Evolutionary conservation across 768 basidiomycete species (phyloP).

Genomic region (Melanogaster broomeanus): DNA sequence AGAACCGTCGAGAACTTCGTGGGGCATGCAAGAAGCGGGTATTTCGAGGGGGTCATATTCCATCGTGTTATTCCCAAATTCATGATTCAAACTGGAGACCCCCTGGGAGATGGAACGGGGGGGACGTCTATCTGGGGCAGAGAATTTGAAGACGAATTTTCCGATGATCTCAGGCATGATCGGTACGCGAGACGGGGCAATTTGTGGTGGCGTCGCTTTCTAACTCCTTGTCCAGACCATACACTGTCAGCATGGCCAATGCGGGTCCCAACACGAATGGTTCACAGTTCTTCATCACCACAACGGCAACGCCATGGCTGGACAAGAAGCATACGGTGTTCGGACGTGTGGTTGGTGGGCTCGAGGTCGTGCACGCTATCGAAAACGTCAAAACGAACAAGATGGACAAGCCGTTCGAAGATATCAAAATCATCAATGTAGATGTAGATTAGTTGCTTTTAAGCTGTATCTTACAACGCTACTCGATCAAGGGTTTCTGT

Average conservation of each 20-base stretch:
- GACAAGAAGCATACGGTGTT: slow-evolving; percentile 94
- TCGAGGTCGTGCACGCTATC: slow-evolving; percentile 89
- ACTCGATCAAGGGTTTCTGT: slow-evolving; percentile 47
- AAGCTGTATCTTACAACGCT: slow-evolving; percentile 38
- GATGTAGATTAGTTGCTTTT: slow-evolving; percentile 57
- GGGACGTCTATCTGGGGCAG: slow-evolving; percentile 88
- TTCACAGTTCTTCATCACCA: slow-evolving; percentile 98
- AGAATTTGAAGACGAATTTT: slow-evolving; percentile 94
- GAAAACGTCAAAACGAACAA: slow-evolving; percentile 89
- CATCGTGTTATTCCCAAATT: slow-evolving; percentile 99
- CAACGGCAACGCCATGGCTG: slow-evolving; percentile 90
- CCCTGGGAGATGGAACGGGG: slow-evolving; percentile 92
- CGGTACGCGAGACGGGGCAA: slow-evolving; percentile 49
- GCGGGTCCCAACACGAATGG: slow-evolving; percentile 90
- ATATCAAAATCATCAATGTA: slow-evolving; percentile 87
- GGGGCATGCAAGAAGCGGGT: slow-evolving; percentile 84
- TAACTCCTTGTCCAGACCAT: slow-evolving; percentile 58
- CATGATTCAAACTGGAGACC: slow-evolving; percentile 97
- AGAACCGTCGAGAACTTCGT: slow-evolving; percentile 99
- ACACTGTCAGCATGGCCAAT: slow-evolving; percentile 95
- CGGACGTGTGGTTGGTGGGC: slow-evolving; percentile 81
- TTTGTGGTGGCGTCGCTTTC: neutral
- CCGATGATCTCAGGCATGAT: slow-evolving; percentile 87
- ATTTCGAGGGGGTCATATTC: slow-evolving; percentile 92
- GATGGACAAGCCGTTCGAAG: slow-evolving; percentile 87